Base-by-base conservation (phyloP, 2,329 filamentous ascomycete genomes). In the Neopestalotiopsis sp. region DNA sequence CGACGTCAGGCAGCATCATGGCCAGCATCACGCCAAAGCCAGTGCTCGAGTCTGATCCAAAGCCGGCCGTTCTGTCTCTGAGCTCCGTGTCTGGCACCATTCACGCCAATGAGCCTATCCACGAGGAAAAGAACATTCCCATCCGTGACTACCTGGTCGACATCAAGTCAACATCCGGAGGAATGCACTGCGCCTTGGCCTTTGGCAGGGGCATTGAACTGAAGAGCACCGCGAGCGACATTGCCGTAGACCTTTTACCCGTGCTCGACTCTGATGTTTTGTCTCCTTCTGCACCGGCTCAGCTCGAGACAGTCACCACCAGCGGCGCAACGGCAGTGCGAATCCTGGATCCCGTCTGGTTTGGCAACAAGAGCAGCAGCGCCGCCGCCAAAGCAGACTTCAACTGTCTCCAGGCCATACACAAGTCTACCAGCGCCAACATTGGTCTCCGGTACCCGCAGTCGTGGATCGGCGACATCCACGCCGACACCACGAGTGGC, bases 391-490 rank as follows among this genome's bases (percentile, higher is more conserved):
- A 42, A 71, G 75, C 14, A 71, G 74, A 32, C 68, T 84, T 74
- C 72, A 77, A 77, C 62, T 74, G 76, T 38, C 76, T 89, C 4
- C 72, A 76, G 45, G 81, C 82, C 2, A 71, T 72, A 6, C 86
- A 89, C 76, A 76, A 69, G 28, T 82, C 83, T 56, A 81, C 85
- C 10, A 85, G 83, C 67, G 86, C 85, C 6, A 63, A 74, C 40
- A 72, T 87, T 62, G 73, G 72, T 14, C 76, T 88, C 28, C 70
- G 65, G 17, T 88, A 87, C 71, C 86, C 87, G 0, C 73, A 73
- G 28, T 77, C 81, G 2, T 89, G 87, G 87, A 82, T 84, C 71
- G 87, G 87, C 14, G 71, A 72, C 24, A 75, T 88, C 42, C 70
- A 70, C 10, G 80, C 83, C 13, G 68, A 79, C 69, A 80, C 81